Percentiles rank a stretch among this genome's conserved stretches.
Conservation (phyloP, 768 basidiomycete genomes). For the Pulveroboletus sp. region DNA sequence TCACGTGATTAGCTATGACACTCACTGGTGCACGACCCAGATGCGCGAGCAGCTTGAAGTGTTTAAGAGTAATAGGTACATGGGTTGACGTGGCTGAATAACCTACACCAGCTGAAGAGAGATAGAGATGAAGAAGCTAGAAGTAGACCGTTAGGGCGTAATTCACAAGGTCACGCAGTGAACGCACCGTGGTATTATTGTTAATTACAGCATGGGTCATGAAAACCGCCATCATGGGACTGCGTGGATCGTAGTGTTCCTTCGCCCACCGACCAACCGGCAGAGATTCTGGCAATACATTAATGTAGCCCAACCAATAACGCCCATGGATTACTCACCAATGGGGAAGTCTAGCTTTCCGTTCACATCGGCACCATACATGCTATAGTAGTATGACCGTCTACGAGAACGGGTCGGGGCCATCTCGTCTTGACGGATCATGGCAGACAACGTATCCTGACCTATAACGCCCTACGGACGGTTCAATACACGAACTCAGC, state of each 20-base stretch:
- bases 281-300: slow-evolving; percentile 42
- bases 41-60: slow-evolving; percentile 69
- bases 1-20: not conserved
- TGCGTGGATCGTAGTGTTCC: slow-evolving; percentile 49
- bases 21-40: slow-evolving; percentile 59
- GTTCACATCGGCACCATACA: slow-evolving; percentile 34
- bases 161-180: not conserved
- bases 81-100: slow-evolving; percentile 26
- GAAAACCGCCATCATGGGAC: slow-evolving; percentile 59
- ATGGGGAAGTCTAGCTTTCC: slow-evolving; percentile 55
- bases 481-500: slow-evolving; percentile 4
- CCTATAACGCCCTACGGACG: slow-evolving; percentile 56
- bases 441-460: slow-evolving; percentile 65
- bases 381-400: slow-evolving; percentile 46
- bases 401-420: slow-evolving; percentile 54
- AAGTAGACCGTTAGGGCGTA: not conserved
- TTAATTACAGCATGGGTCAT: slow-evolving; percentile 74
- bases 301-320: not conserved
- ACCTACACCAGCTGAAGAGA: slow-evolving; percentile 27
- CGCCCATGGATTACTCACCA: slow-evolving; percentile 34
- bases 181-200: slow-evolving; percentile 40
- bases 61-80: slow-evolving; percentile 71
- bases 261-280: slow-evolving; percentile 60
- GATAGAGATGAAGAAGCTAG: slow-evolving; percentile 47
- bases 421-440: slow-evolving; percentile 73